These are phyloP conservation scores for Panaeolus papilionaceus DNA, from an alignment of 768 basidiomycete genomes.

Conservation along the genomic window DNA sequence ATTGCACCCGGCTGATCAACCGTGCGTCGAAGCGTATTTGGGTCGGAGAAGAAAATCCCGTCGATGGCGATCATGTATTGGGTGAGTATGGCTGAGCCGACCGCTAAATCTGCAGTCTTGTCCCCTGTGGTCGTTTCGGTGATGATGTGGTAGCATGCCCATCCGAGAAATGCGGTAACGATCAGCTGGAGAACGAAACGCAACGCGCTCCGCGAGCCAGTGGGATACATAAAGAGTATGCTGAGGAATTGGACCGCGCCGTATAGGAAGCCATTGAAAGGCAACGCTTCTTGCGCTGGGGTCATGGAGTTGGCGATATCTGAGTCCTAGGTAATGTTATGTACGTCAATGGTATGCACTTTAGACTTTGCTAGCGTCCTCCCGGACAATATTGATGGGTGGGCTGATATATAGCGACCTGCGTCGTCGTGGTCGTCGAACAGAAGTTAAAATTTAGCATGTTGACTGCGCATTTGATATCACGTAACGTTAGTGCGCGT, in stretches of 20 bases:
- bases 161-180: constrained; percentile 25
- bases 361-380: too few species aligned
- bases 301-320: background rate
- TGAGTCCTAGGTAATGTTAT: background rate
- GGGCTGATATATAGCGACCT: too few species aligned
- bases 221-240: background rate
- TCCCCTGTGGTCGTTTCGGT: constrained; percentile 36
- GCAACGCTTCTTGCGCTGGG: background rate
- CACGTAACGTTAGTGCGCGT: too few species aligned
- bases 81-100: constrained; percentile 31
- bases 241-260: constrained; percentile 8
- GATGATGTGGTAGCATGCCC: constrained; percentile 32
- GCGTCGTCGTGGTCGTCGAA: too few species aligned
- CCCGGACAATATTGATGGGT: too few species aligned
- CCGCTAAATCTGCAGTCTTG: constrained; percentile 26
- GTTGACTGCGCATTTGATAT: too few species aligned
- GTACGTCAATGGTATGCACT: background rate
- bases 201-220: background rate
- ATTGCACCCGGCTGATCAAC: constrained; percentile 19
- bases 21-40: constrained; percentile 30
- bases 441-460: too few species aligned
- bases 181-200: constrained; percentile 16
- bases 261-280: constrained; percentile 1
- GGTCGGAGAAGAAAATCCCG: constrained; percentile 34
- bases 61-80: constrained; percentile 36